phyloP scores from a whole-genome alignment of 2,329 filamentous ascomycete species.

The Colletotrichum sp. region DNA sequence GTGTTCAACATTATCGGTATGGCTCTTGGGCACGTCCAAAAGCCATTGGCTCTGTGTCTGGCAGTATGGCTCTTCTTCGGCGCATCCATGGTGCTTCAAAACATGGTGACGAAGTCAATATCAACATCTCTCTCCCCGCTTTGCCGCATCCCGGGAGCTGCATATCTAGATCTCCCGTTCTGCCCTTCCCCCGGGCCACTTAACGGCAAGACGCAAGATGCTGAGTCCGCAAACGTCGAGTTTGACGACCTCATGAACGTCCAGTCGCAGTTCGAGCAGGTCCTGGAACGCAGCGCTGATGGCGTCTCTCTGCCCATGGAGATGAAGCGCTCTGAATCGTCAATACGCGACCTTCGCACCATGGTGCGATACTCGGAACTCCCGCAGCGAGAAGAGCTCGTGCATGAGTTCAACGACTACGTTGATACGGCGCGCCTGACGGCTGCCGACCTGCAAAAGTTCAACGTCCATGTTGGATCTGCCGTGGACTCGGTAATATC shows the following conservation, averaged over 20 bases:
- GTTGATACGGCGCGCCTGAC: slow-evolving; percentile 71
- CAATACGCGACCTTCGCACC: slow-evolving; percentile 75
- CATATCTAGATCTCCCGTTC: slow-evolving; percentile 67
- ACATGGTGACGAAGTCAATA: slow-evolving; percentile 66
- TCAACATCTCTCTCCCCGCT: slow-evolving; percentile 69
- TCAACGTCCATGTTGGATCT: slow-evolving; percentile 77
- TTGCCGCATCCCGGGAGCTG: slow-evolving; percentile 71
- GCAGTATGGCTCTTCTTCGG: slow-evolving; percentile 67
- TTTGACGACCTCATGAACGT: slow-evolving; percentile 78
- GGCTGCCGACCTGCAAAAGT: slow-evolving; percentile 71
- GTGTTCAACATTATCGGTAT: slow-evolving; percentile 59
- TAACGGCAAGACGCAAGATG: slow-evolving; percentile 11
- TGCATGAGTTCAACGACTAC: slow-evolving; percentile 78
- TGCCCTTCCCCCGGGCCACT: slow-evolving; percentile 47
- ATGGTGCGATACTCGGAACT: slow-evolving; percentile 75
- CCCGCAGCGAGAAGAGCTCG: slow-evolving; percentile 71
- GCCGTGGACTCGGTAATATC: slow-evolving; percentile 77
- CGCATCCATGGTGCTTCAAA: slow-evolving; percentile 62
- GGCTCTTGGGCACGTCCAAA: slow-evolving; percentile 67
- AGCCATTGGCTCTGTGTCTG: slow-evolving; percentile 65
- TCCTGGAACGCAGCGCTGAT: slow-evolving; percentile 70
- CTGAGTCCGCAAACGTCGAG: slow-evolving; percentile 51
- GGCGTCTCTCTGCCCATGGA: slow-evolving; percentile 74
- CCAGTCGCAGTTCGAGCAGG: slow-evolving; percentile 78
- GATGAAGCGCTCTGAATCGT: slow-evolving; percentile 79